phyloP scores from a whole-genome alignment of 768 basidiomycete species.

The Tylopilus felleus region DNA sequence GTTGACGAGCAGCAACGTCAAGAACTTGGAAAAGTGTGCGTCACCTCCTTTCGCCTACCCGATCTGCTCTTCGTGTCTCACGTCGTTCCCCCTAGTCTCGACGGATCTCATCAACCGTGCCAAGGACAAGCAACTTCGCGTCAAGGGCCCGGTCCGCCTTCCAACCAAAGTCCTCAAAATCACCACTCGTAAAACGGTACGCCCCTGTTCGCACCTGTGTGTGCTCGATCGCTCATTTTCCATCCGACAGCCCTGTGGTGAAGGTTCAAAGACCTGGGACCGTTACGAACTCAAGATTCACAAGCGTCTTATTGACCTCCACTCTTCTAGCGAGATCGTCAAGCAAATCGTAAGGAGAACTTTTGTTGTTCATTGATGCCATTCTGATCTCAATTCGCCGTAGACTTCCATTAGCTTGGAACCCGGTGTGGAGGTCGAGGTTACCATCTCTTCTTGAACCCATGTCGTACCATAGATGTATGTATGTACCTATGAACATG shows the following conservation, averaged over 20 bases:
- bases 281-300: conserved; percentile 98
- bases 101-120: conserved; percentile 95
- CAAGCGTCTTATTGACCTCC: conserved; percentile 98
- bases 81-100: conserved; percentile 63
- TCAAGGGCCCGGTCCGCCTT: conserved; percentile 98
- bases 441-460: conserved; percentile 80
- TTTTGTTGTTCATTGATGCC: background rate
- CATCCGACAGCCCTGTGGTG: conserved; percentile 85
- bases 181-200: conserved; percentile 97
- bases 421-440: conserved; percentile 98
- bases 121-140: conserved; percentile 99
- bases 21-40: conserved; percentile 97
- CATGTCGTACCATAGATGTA: background rate
- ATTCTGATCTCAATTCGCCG: conserved; percentile 3
- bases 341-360: conserved; percentile 91
- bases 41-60: background rate
- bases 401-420: conserved; percentile 99
- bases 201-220: conserved; percentile 27
- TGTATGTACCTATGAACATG: conserved; percentile 3
- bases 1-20: conserved; percentile 95
- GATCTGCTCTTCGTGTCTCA: background rate
- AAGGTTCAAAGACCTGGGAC: conserved; percentile 99
- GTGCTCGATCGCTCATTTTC: background rate
- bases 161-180: conserved; percentile 99
- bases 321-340: conserved; percentile 98